These are phyloP conservation scores for Kuraishia ogatae DNA, from an alignment of 805 yeast genomes.

Conservation along the genomic window DNA sequence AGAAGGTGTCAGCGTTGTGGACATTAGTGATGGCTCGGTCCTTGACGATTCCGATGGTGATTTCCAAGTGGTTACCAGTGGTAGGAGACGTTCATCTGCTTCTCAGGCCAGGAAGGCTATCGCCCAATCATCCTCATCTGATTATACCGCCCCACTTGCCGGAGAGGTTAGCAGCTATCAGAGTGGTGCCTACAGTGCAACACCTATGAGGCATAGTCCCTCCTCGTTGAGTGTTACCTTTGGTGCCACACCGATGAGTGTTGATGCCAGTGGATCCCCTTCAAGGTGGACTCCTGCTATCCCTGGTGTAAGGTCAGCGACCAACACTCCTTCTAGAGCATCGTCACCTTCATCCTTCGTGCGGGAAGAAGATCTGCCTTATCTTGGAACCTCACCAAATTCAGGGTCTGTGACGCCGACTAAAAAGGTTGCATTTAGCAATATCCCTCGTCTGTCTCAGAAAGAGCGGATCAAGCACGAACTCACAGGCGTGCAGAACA, in stretches of 20 bases:
- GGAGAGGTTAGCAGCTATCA: neutral
- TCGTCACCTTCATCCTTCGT: no score
- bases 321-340: neutral
- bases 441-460: constrained; percentile 9
- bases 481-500: neutral
- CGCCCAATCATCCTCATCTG: neutral
- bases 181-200: neutral
- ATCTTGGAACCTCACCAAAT: neutral
- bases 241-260: neutral
- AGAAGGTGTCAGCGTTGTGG: neutral
- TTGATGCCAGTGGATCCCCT: neutral
- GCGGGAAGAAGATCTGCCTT: neutral
- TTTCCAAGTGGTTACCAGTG: neutral
- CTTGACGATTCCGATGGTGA: neutral
- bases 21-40: neutral
- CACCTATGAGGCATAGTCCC: neutral
- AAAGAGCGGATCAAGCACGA: constrained; percentile 10
- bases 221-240: neutral
- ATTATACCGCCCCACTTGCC: neutral
- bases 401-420: neutral
- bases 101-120: neutral
- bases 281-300: neutral
- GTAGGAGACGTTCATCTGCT: neutral
- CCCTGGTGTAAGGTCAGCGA: neutral
- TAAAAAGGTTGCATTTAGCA: constrained; percentile 1